A percentile compares a stretch with the other conserved stretches of the same genome.
Evolutionary conservation across 345 rosid species (phyloP).

Genomic region (Aquilaria yunnanensis): DNA sequence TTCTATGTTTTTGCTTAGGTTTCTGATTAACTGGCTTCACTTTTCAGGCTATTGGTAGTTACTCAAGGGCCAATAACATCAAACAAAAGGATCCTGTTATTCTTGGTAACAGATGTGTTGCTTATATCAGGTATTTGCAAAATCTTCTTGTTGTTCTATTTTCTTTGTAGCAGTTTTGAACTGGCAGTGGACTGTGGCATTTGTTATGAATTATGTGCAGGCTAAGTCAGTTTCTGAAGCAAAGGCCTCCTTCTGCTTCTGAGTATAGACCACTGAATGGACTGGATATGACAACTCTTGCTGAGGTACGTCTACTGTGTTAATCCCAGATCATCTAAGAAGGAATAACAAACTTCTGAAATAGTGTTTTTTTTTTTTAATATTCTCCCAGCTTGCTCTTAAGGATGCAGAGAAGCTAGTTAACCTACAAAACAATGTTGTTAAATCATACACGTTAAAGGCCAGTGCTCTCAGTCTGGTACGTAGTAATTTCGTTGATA

Average conservation of each 20-base stretch:
- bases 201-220: conserved; percentile 36
- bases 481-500: conserved; percentile 13
- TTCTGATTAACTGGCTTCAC: conserved; percentile 11
- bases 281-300: conserved; percentile 86
- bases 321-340: conserved; percentile 2
- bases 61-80: conserved; percentile 68
- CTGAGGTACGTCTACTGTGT: conserved; percentile 60
- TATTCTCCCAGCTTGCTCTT: conserved; percentile 64
- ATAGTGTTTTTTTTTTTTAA: conserved; percentile 5
- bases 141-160: neutral
- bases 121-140: conserved; percentile 69
- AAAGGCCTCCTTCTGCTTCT: conserved; percentile 62
- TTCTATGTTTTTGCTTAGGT: neutral
- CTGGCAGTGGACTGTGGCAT: conserved; percentile 7
- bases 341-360: conserved; percentile 5
- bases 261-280: conserved; percentile 73
- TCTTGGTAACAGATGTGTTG: conserved; percentile 75
- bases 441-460: conserved; percentile 51
- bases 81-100: conserved; percentile 70
- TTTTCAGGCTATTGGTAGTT: conserved; percentile 63
- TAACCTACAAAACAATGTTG: conserved; percentile 42
- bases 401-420: conserved; percentile 90
- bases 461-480: conserved; percentile 79
- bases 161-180: neutral
- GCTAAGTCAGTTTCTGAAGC: conserved; percentile 70